A percentile compares a stretch with the other conserved stretches of the same genome.
These are phyloP conservation scores for Pterocarpus santalinus DNA, from an alignment of 306 rosid genomes.

Conservation along the genomic window DNA sequence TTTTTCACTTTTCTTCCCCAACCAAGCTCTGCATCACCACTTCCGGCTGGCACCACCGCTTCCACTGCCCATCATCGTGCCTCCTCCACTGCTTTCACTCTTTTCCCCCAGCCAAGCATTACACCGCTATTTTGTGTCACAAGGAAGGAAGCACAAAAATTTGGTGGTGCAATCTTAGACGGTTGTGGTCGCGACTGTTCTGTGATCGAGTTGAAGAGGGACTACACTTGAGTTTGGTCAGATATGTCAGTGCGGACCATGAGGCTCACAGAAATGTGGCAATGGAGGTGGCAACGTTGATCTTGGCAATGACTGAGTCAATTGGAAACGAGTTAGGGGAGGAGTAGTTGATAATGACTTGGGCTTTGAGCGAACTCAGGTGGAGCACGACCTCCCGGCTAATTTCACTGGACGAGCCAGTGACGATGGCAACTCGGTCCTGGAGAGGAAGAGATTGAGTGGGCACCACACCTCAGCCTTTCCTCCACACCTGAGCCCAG, in stretches of 20 bases:
- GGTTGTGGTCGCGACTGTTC: too few relatives aligned
- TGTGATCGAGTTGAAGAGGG: conserved; percentile 57
- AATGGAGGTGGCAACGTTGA: conserved; percentile 41
- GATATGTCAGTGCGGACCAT: conserved; percentile 59
- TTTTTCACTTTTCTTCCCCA: too few relatives aligned
- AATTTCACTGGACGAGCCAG: conserved; percentile 67
- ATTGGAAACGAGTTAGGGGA: conserved; percentile 57
- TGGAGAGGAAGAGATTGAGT: conserved; percentile 42
- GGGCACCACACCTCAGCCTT: too few relatives aligned
- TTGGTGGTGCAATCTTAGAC: too few relatives aligned
- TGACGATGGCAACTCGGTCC: conserved; percentile 61
- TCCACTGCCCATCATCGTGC: too few relatives aligned
- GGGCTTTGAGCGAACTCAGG: conserved; percentile 58
- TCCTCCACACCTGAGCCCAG: too few relatives aligned
- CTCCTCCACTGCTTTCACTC: too few relatives aligned
- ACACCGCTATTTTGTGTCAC: too few relatives aligned
- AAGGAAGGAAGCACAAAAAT: too few relatives aligned
- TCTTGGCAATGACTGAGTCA: conserved; percentile 44
- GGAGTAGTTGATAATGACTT: conserved; percentile 56
- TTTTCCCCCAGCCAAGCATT: too few relatives aligned
- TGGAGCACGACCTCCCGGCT: conserved; percentile 63
- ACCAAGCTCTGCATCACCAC: too few relatives aligned
- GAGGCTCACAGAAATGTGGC: conserved; percentile 44
- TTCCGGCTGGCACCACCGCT: too few relatives aligned
- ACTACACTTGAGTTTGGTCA: conserved; percentile 56